Evolutionary conservation across 805 yeast genomes (phyloP), one percentile per base, ranked within the genome.

Genomic region (Wickerhamiella nectarea): DNA sequence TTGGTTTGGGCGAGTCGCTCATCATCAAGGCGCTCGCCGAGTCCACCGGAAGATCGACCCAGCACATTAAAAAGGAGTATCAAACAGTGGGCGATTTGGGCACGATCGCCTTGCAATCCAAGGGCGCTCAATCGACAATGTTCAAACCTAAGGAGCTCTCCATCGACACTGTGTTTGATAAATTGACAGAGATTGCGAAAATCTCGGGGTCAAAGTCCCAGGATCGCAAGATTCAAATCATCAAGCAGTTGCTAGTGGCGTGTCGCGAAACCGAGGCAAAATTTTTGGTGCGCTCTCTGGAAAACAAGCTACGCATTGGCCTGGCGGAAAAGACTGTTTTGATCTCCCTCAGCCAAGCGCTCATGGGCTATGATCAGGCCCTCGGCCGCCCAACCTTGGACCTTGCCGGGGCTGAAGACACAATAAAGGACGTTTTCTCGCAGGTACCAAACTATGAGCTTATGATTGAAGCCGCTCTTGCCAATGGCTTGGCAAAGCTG

Each of bases 271-370:
- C 73, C 34, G 98, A 91, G 61, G 94, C 97, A 11, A 91, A 89
- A 58, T 91, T 77, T 56, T 67, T 91, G 48, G 81, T 91, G 48
- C 71, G 98, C 52, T 82, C 94, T 5, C 62, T 91, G 45, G 97
- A 91, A 58, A 95, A 97, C 1, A 91, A 89, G 52, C 65, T 91
- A 49, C 71, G 98, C 52, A 91, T 91, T 47, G 94, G 94, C 3
- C 70, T 89, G 51, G 97, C 96, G 0, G 97, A 89, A 53, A 89
- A 89, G 57, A 80, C 95, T 0, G 94, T 91, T 0, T 66, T 89
- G 36, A 74, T 80, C 1, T 79, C 94, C 0, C 64, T 91, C 37
- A 81, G 95, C 0, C 91, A 84, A 56, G 93, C 96, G 0, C 72
- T 87, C 48, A 69, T 78, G 2, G 69, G 71, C 14, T 72, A 68